Evolutionary conservation across 345 rosid genomes (phyloP).

Genomic region (Sapria himalayana): DNA sequence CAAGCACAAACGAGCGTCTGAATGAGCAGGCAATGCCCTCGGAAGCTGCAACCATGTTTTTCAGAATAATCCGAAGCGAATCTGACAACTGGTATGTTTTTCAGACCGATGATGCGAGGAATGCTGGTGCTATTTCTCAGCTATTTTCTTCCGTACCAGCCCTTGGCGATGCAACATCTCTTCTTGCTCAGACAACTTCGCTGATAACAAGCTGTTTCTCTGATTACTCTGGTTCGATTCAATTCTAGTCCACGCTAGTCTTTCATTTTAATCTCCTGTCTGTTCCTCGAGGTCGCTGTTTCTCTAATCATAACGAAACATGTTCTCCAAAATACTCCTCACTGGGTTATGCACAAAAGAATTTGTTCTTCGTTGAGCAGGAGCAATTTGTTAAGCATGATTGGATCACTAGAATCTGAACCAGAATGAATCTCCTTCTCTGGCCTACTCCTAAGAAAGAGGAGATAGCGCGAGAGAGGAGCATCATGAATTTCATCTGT

Average conservation of each 20-base stretch:
- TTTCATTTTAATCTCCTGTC: not conserved
- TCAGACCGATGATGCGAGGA: constrained; percentile 9
- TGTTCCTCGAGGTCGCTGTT: not conserved
- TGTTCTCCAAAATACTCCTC: too few species aligned
- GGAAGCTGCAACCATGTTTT: constrained; percentile 6
- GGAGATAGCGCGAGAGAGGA: too few species aligned
- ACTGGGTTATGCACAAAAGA: too few species aligned
- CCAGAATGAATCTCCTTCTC: too few species aligned
- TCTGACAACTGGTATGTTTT: too few species aligned
- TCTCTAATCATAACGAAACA: too few species aligned
- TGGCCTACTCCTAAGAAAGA: too few species aligned
- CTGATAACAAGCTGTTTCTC: constrained; percentile 34
- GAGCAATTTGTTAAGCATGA: too few species aligned
- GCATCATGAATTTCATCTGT: too few species aligned
- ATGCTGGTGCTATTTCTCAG: constrained; percentile 17
- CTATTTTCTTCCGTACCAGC: constrained; percentile 24
- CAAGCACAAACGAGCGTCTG: constrained; percentile 13
- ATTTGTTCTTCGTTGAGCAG: too few species aligned
- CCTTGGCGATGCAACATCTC: constrained; percentile 34
- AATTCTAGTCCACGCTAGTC: not conserved
- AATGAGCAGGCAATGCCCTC: constrained; percentile 13
- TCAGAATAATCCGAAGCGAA: too few species aligned
- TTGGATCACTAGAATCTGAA: too few species aligned
- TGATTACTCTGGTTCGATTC: constrained; percentile 26
- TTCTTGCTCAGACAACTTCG: constrained; percentile 36